Base-by-base conservation (phyloP, 2,329 filamentous ascomycete genomes). In the Dactylellina leptospora region DNA sequence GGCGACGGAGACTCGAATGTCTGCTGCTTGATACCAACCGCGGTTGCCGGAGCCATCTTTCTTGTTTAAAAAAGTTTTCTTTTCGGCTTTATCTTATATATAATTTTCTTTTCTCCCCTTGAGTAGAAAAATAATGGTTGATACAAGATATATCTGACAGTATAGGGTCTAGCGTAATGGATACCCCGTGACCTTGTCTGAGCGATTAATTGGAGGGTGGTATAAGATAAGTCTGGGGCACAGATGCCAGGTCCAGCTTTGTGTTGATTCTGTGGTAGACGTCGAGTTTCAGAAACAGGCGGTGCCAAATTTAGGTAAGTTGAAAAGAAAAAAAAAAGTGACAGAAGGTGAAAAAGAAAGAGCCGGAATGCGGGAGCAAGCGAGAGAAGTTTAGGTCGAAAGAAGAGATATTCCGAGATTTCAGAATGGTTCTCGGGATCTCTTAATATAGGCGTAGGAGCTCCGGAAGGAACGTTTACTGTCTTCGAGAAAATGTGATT, bases 141-240 rank as follows among this genome's bases (percentile, higher is more conserved):
- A 61, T 62, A 27, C 51, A 51, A 40, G 56, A 38, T 62, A 47
- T 36, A 36, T 56, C 23, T 56, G 58, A 61, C 33, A 45, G 40
- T 45, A 53, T 55, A 23, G 20, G 40, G 59, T 45, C 60, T 64
- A 72, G 68, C 59, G 59, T 45, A 25, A 55, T 38, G 58, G 54
- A 72, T 56, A 70, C 38, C 66, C 68, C 59, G 68, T 72, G 68
- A 72, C 68, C 68, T 72, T 18, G 68, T 72, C 68, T 72, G 68
- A 64, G 68, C 68, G 68, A 72, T 72, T 72, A 72, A 59, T 64
- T 54, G 59, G 30, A 59, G 38, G 59, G 56, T 63, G 63, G 44
- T 38, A 62, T 51, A 13, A 44, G 25, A 33, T 28, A 45, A 45
- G 9, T 38, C 45, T 59, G 45, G 50, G 66, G 66, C 40, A 54